Percentiles rank a stretch among this genome's conserved stretches.
phyloP scores from a whole-genome alignment of 2,329 filamentous ascomycete genomes.

The Pyrenophora graminea region DNA sequence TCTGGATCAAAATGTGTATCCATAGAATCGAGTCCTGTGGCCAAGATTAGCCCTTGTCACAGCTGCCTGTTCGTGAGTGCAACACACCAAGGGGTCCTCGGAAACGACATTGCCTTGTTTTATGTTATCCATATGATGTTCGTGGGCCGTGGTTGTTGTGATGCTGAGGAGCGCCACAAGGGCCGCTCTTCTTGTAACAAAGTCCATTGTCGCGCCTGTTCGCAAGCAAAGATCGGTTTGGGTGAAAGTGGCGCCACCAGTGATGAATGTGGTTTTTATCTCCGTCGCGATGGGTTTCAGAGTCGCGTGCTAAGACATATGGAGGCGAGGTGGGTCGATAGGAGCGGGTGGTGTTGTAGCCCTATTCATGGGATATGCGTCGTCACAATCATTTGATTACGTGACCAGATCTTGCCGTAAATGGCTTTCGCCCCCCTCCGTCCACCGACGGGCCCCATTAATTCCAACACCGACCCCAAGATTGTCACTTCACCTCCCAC shows the following conservation, averaged over 20 bases:
- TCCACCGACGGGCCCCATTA: constrained; percentile 12
- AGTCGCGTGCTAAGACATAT: constrained; percentile 1
- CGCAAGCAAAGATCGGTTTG: constrained; percentile 1
- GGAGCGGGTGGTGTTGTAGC: constrained; percentile 9
- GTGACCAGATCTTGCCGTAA: constrained; percentile 20
- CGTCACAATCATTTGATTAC: constrained; percentile 32
- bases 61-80: not conserved
- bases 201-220: constrained; percentile 17
- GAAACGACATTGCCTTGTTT: constrained; percentile 46
- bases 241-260: constrained; percentile 2
- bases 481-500: constrained; percentile 7
- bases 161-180: constrained; percentile 31
- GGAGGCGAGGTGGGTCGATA: not conserved
- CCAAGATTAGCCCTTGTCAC: constrained; percentile 16
- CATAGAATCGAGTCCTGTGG: constrained; percentile 78
- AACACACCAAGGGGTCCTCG: constrained; percentile 42
- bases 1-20: constrained; percentile 90
- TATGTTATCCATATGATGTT: constrained; percentile 48
- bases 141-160: constrained; percentile 40
- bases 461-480: constrained; percentile 2
- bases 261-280: constrained; percentile 5
- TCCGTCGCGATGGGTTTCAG: constrained; percentile 11
- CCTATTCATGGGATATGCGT: constrained; percentile 24
- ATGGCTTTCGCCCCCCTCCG: constrained; percentile 23
- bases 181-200: constrained; percentile 18